Conservation (phyloP, 2,329 filamentous ascomycete genomes). For the Colletotrichum sojae region DNA sequence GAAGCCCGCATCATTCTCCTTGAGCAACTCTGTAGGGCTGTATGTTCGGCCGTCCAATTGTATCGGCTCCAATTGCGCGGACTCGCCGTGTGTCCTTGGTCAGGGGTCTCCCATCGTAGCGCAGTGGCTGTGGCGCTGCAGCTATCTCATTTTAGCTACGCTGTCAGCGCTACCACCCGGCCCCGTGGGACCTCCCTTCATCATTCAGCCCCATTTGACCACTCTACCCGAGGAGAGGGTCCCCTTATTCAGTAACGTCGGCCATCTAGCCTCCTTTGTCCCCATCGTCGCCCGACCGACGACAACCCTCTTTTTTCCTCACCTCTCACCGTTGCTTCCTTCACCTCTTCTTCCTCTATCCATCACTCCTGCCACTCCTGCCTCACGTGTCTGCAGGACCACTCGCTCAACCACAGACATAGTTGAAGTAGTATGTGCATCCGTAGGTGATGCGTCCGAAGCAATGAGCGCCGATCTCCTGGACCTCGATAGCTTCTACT, state of each 20-base stretch:
- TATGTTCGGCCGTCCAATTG: background rate
- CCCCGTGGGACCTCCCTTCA: conserved; percentile 34
- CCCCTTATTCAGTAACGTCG: conserved; percentile 34
- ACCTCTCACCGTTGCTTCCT: conserved; percentile 14
- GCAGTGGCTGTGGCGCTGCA: conserved; percentile 36
- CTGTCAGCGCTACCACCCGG: conserved; percentile 17
- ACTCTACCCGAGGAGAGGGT: conserved; percentile 28
- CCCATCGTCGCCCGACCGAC: conserved; percentile 21
- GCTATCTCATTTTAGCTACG: background rate
- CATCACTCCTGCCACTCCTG: conserved; percentile 9
- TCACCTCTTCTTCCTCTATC: background rate
- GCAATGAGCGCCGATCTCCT: conserved; percentile 77
- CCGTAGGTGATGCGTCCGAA: conserved; percentile 38
- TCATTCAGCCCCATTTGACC: conserved; percentile 31
- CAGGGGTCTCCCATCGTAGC: conserved; percentile 18
- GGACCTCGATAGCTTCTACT: conserved; percentile 69
- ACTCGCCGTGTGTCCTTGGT: conserved; percentile 27
- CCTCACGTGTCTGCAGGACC: conserved; percentile 2
- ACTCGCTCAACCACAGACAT: background rate
- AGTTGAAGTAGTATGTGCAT: conserved; percentile 29
- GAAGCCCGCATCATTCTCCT: background rate
- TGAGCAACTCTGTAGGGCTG: conserved; percentile 20
- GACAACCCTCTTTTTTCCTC: conserved; percentile 11
- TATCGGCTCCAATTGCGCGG: background rate
- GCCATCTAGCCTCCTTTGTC: conserved; percentile 37